These are phyloP conservation scores for Globisporangium perplexum DNA, from an alignment of 352 stramenopile species.

Conservation along the genomic window DNA sequence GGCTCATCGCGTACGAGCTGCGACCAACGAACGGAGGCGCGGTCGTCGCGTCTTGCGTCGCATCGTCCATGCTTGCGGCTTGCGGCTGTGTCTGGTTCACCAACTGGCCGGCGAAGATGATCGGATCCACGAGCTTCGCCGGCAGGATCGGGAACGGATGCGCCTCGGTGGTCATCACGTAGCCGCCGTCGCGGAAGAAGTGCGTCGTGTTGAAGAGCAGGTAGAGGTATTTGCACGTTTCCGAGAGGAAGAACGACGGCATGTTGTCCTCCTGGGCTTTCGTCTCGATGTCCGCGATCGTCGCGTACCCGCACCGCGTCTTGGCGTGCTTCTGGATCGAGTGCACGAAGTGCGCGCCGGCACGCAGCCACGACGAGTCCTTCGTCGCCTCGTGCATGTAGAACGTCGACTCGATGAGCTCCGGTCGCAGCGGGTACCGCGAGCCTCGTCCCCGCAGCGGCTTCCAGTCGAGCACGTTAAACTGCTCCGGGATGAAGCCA, in stretches of 20 bases:
- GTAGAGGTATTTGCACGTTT: conserved; percentile 99
- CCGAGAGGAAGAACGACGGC: conserved; percentile 98
- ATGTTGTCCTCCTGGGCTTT: conserved; percentile 94
- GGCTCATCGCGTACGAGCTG: conserved; percentile 11
- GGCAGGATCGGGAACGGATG: conserved; percentile 89
- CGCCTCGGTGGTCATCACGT: conserved; percentile 96
- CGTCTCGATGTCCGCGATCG: conserved; percentile 79
- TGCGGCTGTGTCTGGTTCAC: background rate
- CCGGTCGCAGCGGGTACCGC: conserved; percentile 93
- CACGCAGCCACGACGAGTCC: conserved; percentile 76
- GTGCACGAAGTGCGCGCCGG: conserved; percentile 74
- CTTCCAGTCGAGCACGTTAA: conserved; percentile 86
- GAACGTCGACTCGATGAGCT: conserved; percentile 97
- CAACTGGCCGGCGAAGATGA: conserved; percentile 24
- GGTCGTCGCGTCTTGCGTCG: background rate
- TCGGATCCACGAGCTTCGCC: conserved; percentile 33
- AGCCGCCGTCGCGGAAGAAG: conserved; percentile 83
- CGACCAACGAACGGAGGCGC: conserved; percentile 12
- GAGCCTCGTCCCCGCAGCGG: conserved; percentile 46
- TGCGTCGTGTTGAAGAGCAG: conserved; percentile 93
- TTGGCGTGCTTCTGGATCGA: conserved; percentile 89
- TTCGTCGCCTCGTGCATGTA: conserved; percentile 92
- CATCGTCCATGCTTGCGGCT: background rate
- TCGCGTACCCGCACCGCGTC: conserved; percentile 92
- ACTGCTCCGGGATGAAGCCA: conserved; percentile 95